phyloP scores from a whole-genome alignment of 257 asterid species.

The Echium plantagineum region DNA sequence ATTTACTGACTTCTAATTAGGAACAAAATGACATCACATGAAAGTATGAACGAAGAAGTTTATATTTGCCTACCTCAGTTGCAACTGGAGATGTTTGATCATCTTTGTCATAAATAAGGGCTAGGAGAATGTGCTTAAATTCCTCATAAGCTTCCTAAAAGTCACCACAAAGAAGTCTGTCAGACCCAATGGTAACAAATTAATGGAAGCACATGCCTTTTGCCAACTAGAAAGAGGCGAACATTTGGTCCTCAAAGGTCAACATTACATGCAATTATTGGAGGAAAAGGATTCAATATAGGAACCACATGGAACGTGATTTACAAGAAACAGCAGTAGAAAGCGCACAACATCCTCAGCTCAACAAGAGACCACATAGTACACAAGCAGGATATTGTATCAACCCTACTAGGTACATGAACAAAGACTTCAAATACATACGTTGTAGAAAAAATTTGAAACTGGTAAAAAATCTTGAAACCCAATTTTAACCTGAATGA shows the following conservation, averaged over 20 bases:
- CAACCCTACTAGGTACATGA: too few species aligned
- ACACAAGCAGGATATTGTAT: too few species aligned
- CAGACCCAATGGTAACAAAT: conserved; percentile 5
- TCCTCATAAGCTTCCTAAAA: conserved; percentile 97
- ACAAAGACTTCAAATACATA: too few species aligned
- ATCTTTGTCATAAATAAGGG: conserved; percentile 75
- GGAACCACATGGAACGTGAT: too few species aligned
- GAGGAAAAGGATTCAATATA: background rate
- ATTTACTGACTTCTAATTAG: too few species aligned
- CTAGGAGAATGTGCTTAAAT: conserved; percentile 85
- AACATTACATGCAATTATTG: background rate
- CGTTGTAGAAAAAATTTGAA: too few species aligned
- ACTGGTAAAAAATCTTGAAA: too few species aligned
- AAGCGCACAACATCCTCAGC: too few species aligned
- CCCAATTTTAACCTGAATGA: too few species aligned
- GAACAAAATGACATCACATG: background rate
- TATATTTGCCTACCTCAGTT: conserved; percentile 49
- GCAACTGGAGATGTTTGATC: conserved; percentile 89
- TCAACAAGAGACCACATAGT: too few species aligned
- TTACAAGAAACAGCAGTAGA: too few species aligned
- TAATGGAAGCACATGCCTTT: background rate
- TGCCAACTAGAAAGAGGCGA: background rate
- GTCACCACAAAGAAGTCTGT: conserved; percentile 11
- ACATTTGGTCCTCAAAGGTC: background rate
- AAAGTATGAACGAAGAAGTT: conserved; percentile 1